phyloP scores from a whole-genome alignment of 192 early-diverging fungal genomes.

The Jimgerdemannia flammicorona region DNA sequence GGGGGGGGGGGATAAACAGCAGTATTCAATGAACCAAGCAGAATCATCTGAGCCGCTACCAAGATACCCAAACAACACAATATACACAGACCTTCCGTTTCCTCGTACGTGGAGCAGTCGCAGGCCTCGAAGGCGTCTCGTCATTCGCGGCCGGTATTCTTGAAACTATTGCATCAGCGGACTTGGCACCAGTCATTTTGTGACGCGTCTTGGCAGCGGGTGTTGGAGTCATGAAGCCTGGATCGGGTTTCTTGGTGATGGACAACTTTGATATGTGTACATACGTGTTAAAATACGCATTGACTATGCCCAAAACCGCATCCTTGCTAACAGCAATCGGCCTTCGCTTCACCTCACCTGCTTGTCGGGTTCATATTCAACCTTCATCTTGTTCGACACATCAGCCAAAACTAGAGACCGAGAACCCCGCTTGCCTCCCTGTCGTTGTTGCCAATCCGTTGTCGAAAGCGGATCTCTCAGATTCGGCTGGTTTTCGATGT shows the following conservation, averaged over 20 bases:
- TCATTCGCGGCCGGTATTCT: neutral
- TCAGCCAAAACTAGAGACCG: neutral
- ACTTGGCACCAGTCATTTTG: neutral
- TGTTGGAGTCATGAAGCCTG: neutral
- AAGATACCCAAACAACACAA: neutral
- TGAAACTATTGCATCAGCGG: neutral
- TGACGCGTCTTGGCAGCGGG: neutral
- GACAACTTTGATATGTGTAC: neutral
- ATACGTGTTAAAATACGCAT: neutral
- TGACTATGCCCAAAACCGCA: neutral
- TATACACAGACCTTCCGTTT: neutral
- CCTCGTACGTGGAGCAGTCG: neutral
- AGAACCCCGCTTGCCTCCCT: neutral
- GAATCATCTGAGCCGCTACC: too few species aligned
- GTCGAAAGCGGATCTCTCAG: neutral
- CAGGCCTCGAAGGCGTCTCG: neutral
- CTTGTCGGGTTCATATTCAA: neutral
- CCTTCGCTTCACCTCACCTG: neutral
- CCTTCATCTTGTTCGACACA: neutral
- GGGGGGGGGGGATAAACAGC: too few species aligned
- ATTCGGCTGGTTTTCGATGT: neutral
- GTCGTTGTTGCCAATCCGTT: neutral
- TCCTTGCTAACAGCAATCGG: neutral
- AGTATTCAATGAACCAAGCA: too few species aligned
- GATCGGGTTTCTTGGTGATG: neutral